Conservation (phyloP, 1,139 yeast species). For the Yamadazyma triangularis region DNA sequence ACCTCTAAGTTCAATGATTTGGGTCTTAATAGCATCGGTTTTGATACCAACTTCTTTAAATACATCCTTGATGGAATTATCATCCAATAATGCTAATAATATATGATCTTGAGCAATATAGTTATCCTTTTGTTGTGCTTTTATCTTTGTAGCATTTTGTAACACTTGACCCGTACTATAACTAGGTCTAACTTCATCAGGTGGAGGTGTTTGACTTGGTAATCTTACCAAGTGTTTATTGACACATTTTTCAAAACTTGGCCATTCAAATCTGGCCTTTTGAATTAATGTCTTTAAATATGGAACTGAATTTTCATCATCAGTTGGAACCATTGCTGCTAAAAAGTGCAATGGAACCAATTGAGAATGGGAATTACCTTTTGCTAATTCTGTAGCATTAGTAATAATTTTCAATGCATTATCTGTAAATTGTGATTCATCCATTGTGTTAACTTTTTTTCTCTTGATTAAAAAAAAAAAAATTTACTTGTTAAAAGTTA, state of each 20-base stretch:
- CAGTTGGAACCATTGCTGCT: slow-evolving; percentile 84
- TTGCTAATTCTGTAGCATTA: slow-evolving; percentile 76
- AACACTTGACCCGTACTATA: slow-evolving; percentile 69
- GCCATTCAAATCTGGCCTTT: slow-evolving; percentile 87
- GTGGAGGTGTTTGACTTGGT: slow-evolving; percentile 88
- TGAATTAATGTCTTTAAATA: slow-evolving; percentile 84
- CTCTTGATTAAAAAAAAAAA: slow-evolving; percentile 1
- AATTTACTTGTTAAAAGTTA: too few relatives aligned
- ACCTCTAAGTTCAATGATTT: slow-evolving; percentile 84
- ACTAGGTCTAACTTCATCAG: slow-evolving; percentile 66
- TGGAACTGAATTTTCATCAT: slow-evolving; percentile 62
- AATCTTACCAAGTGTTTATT: slow-evolving; percentile 77
- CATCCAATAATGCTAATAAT: slow-evolving; percentile 79
- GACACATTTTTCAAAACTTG: slow-evolving; percentile 69
- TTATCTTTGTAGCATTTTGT: slow-evolving; percentile 66
- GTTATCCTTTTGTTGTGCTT: slow-evolving; percentile 83
- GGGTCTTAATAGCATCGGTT: slow-evolving; percentile 68
- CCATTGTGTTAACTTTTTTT: slow-evolving; percentile 22
- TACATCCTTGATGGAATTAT: slow-evolving; percentile 62
- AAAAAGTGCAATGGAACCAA: slow-evolving; percentile 81
- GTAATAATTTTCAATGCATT: slow-evolving; percentile 82
- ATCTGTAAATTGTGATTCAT: slow-evolving; percentile 84
- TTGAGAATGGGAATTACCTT: slow-evolving; percentile 80
- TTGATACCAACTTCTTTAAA: slow-evolving; percentile 72
- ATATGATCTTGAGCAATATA: slow-evolving; percentile 94